Percentiles rank a stretch among this genome's conserved stretches.
Conservation (phyloP, 495 filamentous ascomycete species). For the Xylaria curta region DNA sequence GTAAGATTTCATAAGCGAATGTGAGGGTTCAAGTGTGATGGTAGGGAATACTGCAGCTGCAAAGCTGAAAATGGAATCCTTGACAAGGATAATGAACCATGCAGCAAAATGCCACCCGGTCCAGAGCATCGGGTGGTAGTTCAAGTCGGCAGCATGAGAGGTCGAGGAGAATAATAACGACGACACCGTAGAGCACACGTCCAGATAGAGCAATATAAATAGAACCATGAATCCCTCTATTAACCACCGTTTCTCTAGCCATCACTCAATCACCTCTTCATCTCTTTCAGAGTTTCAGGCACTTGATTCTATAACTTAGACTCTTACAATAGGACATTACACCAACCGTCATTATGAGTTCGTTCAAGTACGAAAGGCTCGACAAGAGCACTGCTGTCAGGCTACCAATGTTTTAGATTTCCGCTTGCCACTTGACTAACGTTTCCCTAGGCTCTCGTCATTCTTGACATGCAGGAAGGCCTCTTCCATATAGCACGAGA, state of each 20-base stretch:
- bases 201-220: not conserved
- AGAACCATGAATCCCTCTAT: not conserved
- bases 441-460: conserved; percentile 59
- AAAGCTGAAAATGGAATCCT: not conserved
- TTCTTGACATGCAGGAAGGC: conserved; percentile 77
- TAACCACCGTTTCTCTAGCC: not conserved
- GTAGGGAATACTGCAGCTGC: not conserved
- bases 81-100: not conserved
- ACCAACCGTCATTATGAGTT: conserved; percentile 27
- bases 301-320: not conserved
- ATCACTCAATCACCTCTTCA: not conserved
- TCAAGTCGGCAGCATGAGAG: not conserved
- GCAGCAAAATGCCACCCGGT: not conserved
- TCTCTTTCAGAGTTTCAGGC: not conserved
- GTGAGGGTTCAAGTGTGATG: not conserved
- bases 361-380: conserved; percentile 49
- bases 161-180: not conserved
- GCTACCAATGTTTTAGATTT: not conserved
- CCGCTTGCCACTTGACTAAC: conserved; percentile 28
- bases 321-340: not conserved
- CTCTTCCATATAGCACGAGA: conserved; percentile 71
- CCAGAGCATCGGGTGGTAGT: not conserved
- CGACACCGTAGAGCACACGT: not conserved
- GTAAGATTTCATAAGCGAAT: not conserved
- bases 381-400: conserved; percentile 64